Evolutionary conservation across 305 asterid genomes (phyloP), one percentile per base, ranked within the genome.

Genomic region (Fraxinus sp.): DNA sequence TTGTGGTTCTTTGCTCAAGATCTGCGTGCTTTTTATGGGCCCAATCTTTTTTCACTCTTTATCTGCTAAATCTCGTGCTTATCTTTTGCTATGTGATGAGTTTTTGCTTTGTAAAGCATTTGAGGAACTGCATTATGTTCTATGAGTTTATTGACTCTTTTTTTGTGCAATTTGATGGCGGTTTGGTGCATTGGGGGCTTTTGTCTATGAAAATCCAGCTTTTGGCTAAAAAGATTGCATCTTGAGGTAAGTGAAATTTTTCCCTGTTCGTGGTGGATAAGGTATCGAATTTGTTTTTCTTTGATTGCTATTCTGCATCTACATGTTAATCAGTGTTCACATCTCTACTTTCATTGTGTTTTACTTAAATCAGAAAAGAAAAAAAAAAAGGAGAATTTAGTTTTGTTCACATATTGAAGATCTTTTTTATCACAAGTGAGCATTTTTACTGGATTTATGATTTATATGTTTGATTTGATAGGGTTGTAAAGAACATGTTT

Each of bases 1-100:
- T 86, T 84, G 87, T 91, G 92, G 93, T 91, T 89, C 89, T 86
- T 85, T 85, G 82, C 83, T 88, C 95, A 87, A 93, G 97, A 94
- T 95, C 97, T 91, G 97, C 85, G 70, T 89, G 90, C 88, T 87
- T 83, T 91, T 83, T 90, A 83, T 86, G 86, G 88, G 82, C 91
- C 92, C 89, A 87, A 88, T 78, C 75, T 82, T 88, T 86, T 81
- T 74, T 70, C 80, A 81, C 88, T 30, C 74, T 86, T 83, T 89
- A 79, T 78, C 80, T 85, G 79, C 77, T 81, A 79, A 85, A 83
- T 84, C 3, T 14, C 87, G 82, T 83, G 84, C 90, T 90, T 85
- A 86, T 90, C 91, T 85, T 83, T 86, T 89, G 79, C 83, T 87
- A 62, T 89, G 90, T 86, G 89, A 88, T 87, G 83, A 46, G 87